Evolutionary conservation across 164 flowering plant species (phyloP).

Genomic region (Cinnamomum micranthum): DNA sequence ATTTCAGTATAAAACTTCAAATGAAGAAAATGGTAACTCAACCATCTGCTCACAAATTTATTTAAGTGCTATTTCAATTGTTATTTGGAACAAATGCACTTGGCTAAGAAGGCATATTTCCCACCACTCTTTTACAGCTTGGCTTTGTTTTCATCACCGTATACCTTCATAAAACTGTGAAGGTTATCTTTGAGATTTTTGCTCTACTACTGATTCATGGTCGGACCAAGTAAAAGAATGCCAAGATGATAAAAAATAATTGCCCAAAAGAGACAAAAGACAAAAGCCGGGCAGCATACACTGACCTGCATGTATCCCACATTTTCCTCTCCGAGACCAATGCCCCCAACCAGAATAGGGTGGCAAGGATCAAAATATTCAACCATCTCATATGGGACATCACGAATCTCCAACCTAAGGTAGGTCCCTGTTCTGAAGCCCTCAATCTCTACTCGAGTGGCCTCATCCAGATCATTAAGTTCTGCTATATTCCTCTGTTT

Average conservation of each 20-base stretch:
- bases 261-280: background rate
- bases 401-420: slow-evolving; percentile 76
- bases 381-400: slow-evolving; percentile 94
- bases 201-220: too few species aligned
- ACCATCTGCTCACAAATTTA: too few species aligned
- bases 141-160: too few species aligned
- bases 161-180: too few species aligned
- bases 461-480: slow-evolving; percentile 85
- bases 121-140: too few species aligned
- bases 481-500: slow-evolving; percentile 79
- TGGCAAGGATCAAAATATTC: slow-evolving; percentile 89
- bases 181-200: too few species aligned
- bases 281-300: background rate
- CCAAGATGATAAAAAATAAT: background rate
- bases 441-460: slow-evolving; percentile 70
- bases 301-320: slow-evolving; percentile 97
- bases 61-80: too few species aligned
- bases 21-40: too few species aligned
- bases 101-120: too few species aligned
- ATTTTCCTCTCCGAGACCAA: slow-evolving; percentile 84
- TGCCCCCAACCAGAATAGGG: slow-evolving; percentile 89
- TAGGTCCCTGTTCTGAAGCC: slow-evolving; percentile 91
- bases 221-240: too few species aligned
- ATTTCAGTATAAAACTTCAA: too few species aligned
- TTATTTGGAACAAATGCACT: too few species aligned